phyloP scores from a whole-genome alignment of 2,329 filamentous ascomycete species.

The Neopestalotiopsis clavispora region DNA sequence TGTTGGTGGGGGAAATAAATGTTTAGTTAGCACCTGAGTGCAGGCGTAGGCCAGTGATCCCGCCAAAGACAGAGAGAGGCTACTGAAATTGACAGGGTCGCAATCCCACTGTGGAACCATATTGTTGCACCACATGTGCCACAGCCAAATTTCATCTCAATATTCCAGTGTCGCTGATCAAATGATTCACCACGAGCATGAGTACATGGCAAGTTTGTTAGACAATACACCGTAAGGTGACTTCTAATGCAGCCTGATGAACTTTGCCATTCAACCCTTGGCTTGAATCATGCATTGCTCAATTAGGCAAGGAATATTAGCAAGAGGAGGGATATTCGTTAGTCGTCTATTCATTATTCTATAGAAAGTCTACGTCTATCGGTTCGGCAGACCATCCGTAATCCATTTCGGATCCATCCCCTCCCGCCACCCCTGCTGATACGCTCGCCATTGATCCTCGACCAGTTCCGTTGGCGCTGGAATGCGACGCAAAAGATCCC shows the following conservation, averaged over 20 bases:
- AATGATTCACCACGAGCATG: too few species aligned
- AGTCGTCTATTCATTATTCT: conserved; percentile 6
- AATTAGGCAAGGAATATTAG: neutral
- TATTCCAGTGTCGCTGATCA: too few species aligned
- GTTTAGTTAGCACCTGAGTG: neutral
- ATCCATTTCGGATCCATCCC: conserved; percentile 11
- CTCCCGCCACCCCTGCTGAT: neutral
- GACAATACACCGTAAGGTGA: too few species aligned
- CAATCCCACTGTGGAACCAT: neutral
- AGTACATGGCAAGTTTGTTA: too few species aligned
- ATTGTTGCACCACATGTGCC: neutral
- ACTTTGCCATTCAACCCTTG: too few species aligned
- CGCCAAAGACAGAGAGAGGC: neutral
- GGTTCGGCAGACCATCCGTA: conserved; percentile 11
- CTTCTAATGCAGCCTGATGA: too few species aligned
- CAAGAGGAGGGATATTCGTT: neutral
- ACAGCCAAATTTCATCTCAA: neutral
- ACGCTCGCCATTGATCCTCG: neutral
- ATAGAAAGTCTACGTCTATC: conserved; percentile 18
- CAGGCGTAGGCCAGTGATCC: neutral
- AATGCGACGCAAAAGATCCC: neutral
- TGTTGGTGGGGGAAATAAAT: neutral
- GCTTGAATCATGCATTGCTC: neutral
- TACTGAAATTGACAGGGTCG: neutral
- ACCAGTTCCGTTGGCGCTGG: neutral